Evolutionary conservation across 805 yeast genomes (phyloP).

Genomic region (Ogataea paradorogensis): DNA sequence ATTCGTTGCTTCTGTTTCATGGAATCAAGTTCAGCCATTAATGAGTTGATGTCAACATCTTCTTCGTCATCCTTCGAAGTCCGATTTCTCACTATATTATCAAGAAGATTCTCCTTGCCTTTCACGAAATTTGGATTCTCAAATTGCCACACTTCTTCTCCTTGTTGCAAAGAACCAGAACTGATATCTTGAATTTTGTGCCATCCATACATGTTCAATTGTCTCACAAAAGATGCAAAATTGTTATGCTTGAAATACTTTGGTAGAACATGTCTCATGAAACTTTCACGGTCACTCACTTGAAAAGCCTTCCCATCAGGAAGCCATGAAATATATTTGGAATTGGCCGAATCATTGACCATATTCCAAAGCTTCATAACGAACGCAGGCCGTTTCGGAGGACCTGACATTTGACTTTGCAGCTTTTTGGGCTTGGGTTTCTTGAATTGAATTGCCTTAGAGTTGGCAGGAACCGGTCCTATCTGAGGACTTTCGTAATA

Average conservation of each 20-base stretch:
- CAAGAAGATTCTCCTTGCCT: conserved; percentile 81
- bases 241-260: conserved; percentile 93
- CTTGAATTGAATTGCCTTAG: conserved; percentile 18
- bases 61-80: conserved; percentile 41
- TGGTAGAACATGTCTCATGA: conserved; percentile 82
- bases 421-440: conserved; percentile 27
- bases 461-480: neutral
- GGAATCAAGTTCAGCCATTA: conserved; percentile 69
- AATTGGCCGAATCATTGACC: conserved; percentile 79
- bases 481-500: conserved; percentile 14
- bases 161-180: conserved; percentile 62
- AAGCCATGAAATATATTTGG: conserved; percentile 76
- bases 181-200: conserved; percentile 94
- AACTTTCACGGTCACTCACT: conserved; percentile 78
- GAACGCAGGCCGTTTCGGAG: conserved; percentile 77
- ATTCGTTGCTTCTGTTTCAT: conserved; percentile 76
- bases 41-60: conserved; percentile 46
- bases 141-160: conserved; percentile 88
- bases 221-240: conserved; percentile 94
- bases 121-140: conserved; percentile 74
- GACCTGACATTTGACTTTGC: conserved; percentile 17
- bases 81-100: conserved; percentile 76
- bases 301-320: conserved; percentile 82
- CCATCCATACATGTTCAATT: conserved; percentile 98
- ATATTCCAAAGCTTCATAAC: conserved; percentile 92